phyloP scores from a whole-genome alignment of 164 flowering plant species.

The Stephania cephalantha region DNA sequence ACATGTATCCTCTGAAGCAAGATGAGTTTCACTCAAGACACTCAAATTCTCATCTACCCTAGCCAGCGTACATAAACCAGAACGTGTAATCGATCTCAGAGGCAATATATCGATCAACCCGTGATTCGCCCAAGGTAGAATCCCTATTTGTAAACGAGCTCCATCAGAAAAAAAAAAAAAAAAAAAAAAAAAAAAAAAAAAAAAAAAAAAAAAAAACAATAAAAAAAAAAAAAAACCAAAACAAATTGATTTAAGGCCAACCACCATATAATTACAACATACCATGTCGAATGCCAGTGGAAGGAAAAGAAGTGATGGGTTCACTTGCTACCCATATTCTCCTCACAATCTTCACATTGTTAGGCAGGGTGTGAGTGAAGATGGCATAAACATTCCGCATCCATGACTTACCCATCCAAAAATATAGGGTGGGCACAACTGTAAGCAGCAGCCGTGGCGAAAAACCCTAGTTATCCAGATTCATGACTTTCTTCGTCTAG shows the following conservation, averaged over 20 bases:
- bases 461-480: too few species aligned
- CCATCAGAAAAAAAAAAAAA: background rate
- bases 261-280: background rate
- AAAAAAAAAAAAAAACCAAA: background rate
- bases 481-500: too few species aligned
- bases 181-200: background rate
- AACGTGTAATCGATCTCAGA: background rate
- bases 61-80: constrained; percentile 16
- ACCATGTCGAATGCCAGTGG: background rate
- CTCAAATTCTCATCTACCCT: background rate
- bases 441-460: too few species aligned
- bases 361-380: background rate
- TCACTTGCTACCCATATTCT: constrained; percentile 8
- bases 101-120: background rate
- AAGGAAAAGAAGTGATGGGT: background rate
- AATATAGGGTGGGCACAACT: background rate
- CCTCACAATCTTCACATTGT: background rate
- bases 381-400: constrained; percentile 9
- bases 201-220: background rate
- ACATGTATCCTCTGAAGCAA: constrained; percentile 7
- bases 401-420: constrained; percentile 13
- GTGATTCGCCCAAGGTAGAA: background rate
- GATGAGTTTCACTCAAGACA: background rate
- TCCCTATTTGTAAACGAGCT: background rate
- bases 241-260: background rate